phyloP scores from a whole-genome alignment of 2,329 filamentous ascomycete species.

The Scolecobasidium constrictum region DNA sequence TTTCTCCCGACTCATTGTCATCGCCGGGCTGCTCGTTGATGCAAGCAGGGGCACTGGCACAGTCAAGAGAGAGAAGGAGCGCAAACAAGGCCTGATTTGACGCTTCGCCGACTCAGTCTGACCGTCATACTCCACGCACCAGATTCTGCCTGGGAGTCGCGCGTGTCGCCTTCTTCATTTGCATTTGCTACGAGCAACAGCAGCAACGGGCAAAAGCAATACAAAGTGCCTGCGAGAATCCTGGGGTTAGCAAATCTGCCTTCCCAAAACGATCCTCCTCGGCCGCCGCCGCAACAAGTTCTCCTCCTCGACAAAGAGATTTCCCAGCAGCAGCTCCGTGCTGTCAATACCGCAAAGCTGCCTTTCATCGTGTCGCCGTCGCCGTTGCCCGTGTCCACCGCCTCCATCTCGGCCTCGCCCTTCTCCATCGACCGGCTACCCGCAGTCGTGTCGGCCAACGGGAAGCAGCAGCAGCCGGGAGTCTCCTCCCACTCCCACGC shows the following conservation, averaged over 20 bases:
- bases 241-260: neutral
- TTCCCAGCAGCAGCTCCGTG: neutral
- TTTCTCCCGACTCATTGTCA: no score
- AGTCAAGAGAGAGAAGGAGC: no score
- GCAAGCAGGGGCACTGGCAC: no score
- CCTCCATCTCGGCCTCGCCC: no score
- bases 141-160: neutral
- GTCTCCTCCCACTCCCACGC: neutral
- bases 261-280: neutral
- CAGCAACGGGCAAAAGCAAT: neutral
- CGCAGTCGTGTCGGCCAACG: neutral
- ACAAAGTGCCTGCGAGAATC: neutral
- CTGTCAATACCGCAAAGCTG: neutral
- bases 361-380: neutral
- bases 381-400: neutral
- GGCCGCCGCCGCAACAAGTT: neutral
- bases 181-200: neutral
- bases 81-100: no score
- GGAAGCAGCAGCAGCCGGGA: no score
- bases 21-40: no score
- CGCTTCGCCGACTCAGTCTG: neutral
- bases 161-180: neutral
- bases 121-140: neutral
- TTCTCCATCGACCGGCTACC: no score
- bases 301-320: no score